These are phyloP conservation scores for Scolecobasidium constrictum DNA, from an alignment of 2,329 filamentous ascomycete species.

Conservation along the genomic window DNA sequence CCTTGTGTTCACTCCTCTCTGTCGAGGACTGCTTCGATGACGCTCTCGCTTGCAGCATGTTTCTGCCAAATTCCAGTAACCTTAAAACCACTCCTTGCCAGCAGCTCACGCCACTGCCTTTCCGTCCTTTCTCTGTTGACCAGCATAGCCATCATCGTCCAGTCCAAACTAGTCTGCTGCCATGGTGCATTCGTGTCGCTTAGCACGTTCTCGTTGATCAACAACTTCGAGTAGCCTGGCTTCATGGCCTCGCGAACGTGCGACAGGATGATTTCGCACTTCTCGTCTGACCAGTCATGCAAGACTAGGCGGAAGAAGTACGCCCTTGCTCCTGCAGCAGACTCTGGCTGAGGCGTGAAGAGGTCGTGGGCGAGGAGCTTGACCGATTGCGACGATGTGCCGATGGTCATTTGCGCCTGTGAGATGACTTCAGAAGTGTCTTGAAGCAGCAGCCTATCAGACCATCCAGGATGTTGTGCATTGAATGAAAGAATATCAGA, in stretches of 20 bases:
- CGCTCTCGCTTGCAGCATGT: too few species aligned
- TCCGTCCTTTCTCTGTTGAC: constrained; percentile 8
- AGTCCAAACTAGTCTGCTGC: constrained; percentile 9
- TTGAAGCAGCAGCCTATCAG: background rate
- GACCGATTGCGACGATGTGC: background rate
- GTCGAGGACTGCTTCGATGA: too few species aligned
- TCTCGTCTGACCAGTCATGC: constrained; percentile 21
- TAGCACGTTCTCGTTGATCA: constrained; percentile 22
- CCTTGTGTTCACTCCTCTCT: too few species aligned
- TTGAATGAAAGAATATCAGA: background rate
- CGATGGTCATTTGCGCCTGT: background rate
- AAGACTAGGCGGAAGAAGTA: constrained; percentile 16
- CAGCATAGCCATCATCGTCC: constrained; percentile 10
- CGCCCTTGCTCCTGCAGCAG: constrained; percentile 10
- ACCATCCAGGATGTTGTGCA: background rate
- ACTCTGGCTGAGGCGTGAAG: constrained; percentile 13
- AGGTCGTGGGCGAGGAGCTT: constrained; percentile 6
- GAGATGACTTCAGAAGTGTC: background rate
- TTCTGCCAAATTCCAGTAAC: background rate
- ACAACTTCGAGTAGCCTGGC: constrained; percentile 16
- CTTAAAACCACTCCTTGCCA: background rate
- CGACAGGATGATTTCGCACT: constrained; percentile 19
- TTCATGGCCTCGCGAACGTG: constrained; percentile 18
- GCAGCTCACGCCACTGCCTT: constrained; percentile 9
- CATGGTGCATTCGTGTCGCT: constrained; percentile 18